Evolutionary conservation across 495 filamentous ascomycete genomes (phyloP).

Genomic region (Hypoxylon lienhwacheense): DNA sequence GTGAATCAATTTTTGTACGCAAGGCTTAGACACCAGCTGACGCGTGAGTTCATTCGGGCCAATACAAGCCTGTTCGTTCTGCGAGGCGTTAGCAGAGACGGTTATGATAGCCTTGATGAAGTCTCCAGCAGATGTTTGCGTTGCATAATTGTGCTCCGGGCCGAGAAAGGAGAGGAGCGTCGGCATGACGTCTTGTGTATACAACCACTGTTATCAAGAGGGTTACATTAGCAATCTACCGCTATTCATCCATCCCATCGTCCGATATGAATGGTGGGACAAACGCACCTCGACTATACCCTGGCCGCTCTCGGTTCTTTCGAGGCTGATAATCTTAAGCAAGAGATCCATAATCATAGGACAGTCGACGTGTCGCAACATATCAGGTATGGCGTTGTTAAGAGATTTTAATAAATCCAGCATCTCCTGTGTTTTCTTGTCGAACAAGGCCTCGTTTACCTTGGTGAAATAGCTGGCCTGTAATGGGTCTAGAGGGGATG

Average conservation of each 20-base stretch:
- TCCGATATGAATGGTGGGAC: neutral
- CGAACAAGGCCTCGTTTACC: conserved; percentile 92
- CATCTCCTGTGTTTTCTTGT: conserved; percentile 98
- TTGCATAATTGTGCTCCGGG: conserved; percentile 75
- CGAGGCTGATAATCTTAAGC: conserved; percentile 95
- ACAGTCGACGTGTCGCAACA: conserved; percentile 93
- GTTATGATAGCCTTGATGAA: conserved; percentile 99
- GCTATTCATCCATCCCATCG: neutral
- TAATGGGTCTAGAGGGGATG: conserved; percentile 80
- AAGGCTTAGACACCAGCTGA: conserved; percentile 87
- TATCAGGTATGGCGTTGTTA: conserved; percentile 76
- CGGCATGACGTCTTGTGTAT: conserved; percentile 87
- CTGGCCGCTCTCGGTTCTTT: conserved; percentile 86
- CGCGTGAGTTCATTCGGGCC: conserved; percentile 95
- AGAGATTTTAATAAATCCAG: conserved; percentile 81
- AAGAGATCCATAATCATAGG: conserved; percentile 99
- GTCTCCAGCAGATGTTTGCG: conserved; percentile 95
- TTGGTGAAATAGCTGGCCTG: conserved; percentile 99
- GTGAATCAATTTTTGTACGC: conserved; percentile 75
- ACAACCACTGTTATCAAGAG: conserved; percentile 73
- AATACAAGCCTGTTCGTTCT: conserved; percentile 96
- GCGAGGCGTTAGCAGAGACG: conserved; percentile 96
- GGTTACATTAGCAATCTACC: conserved; percentile 14
- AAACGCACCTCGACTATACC: conserved; percentile 84
- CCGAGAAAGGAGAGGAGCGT: conserved; percentile 84